Base-by-base conservation (phyloP, 208 protist species). In the Borovskyia barvae region DNA sequence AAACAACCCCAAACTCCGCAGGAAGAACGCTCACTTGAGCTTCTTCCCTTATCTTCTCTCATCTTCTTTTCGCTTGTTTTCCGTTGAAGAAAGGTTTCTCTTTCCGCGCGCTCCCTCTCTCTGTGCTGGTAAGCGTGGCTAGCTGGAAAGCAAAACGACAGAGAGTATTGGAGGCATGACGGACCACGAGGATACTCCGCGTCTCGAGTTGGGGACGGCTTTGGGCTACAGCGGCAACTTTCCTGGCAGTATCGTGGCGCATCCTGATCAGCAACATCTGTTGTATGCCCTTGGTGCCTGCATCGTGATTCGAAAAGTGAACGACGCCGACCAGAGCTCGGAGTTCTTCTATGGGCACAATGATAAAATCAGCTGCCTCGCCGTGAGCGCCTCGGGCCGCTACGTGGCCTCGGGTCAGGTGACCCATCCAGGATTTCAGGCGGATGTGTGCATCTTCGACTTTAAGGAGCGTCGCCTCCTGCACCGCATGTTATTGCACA, bases 271-370 rank as follows among this genome's bases (percentile, higher is more conserved):
- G 35, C 54, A 79, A 29, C 93, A 97, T 66, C 59, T 98, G 9
- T 67, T 98, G 2, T 97, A 97, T 69, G 85, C 94, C 1, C 76
- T 98, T 15, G 95, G 95, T 6, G 92, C 93, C 1, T 96, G 90
- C 51, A 92, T 98, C 24, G 93, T 97, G 0, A 92, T 98, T 69
- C 83, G 86, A 5, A 80, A 96, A 20, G 69, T 91, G 36, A 72
- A 75, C 50, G 89, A 94, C 54, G 55, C 78, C 3, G n/a, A n/a
- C n/a, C 58, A 66, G n/a, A 64, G 75, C 49, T 88, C 92, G 19
- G 77, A 96, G 37, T 97, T 98, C 49, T 65, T 98, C 17, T 89
- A 93, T 53, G 97, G 97, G 7, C 95, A 98, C 84, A 96, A 92
- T 41, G 90, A 97, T 71, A 84, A 85, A 42, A 93, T 98, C 57